These are phyloP conservation scores for Cladosporium sp. DNA, from an alignment of 2,329 filamentous ascomycete genomes.

Conservation along the genomic window DNA sequence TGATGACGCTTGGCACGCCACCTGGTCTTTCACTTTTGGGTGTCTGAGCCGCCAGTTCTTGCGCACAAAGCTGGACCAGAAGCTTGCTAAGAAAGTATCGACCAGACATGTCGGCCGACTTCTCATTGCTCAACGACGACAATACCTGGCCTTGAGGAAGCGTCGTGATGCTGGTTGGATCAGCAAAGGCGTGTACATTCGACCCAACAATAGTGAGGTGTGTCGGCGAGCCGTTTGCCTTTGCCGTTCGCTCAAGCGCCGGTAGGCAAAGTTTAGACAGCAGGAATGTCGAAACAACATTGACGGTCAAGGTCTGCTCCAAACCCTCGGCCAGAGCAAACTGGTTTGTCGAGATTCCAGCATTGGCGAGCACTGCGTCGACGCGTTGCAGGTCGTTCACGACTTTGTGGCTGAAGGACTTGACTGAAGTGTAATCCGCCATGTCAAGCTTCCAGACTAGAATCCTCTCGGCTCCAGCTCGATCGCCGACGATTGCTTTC, in stretches of 20 bases:
- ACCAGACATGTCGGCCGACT: slow-evolving; percentile 22
- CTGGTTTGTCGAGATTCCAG: slow-evolving; percentile 42
- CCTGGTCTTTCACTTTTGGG: slow-evolving; percentile 12
- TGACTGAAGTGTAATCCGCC: slow-evolving; percentile 38
- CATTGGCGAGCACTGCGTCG: slow-evolving; percentile 34
- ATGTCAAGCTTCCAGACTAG: slow-evolving; percentile 50
- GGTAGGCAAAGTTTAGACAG: slow-evolving; percentile 53
- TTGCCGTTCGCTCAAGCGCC: slow-evolving; percentile 48
- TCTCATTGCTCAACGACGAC: slow-evolving; percentile 22
- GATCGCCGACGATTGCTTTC: slow-evolving; percentile 37
- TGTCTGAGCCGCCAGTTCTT: slow-evolving; percentile 22
- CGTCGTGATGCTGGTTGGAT: slow-evolving; percentile 52
- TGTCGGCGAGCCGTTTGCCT: slow-evolving; percentile 27
- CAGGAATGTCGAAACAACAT: slow-evolving; percentile 55
- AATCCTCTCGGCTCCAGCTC: slow-evolving; percentile 31
- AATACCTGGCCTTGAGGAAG: slow-evolving; percentile 2
- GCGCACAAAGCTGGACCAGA: slow-evolving; percentile 27
- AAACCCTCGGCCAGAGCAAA: slow-evolving; percentile 45
- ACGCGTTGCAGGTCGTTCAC: slow-evolving; percentile 27
- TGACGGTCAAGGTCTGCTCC: slow-evolving; percentile 54
- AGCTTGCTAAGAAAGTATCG: slow-evolving; percentile 30
- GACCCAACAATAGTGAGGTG: slow-evolving; percentile 42
- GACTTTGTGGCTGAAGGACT: slow-evolving; percentile 32
- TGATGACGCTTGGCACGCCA: slow-evolving; percentile 39
- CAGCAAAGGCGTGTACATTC: slow-evolving; percentile 46